These are phyloP conservation scores for Nemania sp. DNA, from an alignment of 2,329 filamentous ascomycete genomes.

Conservation along the genomic window DNA sequence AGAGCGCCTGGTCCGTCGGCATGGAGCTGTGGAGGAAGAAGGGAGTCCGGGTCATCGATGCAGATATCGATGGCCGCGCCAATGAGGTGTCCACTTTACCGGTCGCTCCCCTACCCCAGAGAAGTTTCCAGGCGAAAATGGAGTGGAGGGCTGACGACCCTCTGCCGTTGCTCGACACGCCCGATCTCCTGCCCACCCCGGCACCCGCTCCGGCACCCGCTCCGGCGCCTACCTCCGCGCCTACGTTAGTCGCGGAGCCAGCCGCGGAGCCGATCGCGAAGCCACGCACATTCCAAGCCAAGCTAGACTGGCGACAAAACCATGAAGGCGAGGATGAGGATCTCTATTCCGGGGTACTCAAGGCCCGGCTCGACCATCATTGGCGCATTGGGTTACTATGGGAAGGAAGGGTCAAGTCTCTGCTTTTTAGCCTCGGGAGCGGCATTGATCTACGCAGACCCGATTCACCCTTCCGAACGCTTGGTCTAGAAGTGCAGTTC, in stretches of 20 bases:
- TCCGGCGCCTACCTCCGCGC: too few species aligned
- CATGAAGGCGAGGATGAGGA: constrained; percentile 48
- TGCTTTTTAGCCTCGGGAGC: constrained; percentile 88
- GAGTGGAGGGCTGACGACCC: constrained; percentile 45
- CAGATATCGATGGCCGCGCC: constrained; percentile 42
- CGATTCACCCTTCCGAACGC: constrained; percentile 75
- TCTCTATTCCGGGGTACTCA: constrained; percentile 82
- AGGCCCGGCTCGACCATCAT: constrained; percentile 86
- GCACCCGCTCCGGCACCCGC: background rate
- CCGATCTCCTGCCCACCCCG: constrained; percentile 5
- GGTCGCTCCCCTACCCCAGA: constrained; percentile 30
- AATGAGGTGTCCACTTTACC: constrained; percentile 30
- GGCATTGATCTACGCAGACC: constrained; percentile 77
- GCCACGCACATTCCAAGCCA: constrained; percentile 55
- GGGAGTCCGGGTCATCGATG: constrained; percentile 45
- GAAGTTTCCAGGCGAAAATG: constrained; percentile 59
- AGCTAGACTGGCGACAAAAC: constrained; percentile 50
- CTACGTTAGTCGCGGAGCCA: too few species aligned
- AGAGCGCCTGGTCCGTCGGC: constrained; percentile 89
- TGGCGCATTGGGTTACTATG: constrained; percentile 84
- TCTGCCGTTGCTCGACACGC: constrained; percentile 8
- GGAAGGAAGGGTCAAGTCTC: constrained; percentile 90
- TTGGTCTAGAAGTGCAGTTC: constrained; percentile 81
- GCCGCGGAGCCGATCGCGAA: background rate
- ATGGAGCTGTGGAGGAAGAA: constrained; percentile 87